Evolutionary conservation across 2,329 filamentous ascomycete species (phyloP).

Genomic region (Fusarium circinatum): DNA sequence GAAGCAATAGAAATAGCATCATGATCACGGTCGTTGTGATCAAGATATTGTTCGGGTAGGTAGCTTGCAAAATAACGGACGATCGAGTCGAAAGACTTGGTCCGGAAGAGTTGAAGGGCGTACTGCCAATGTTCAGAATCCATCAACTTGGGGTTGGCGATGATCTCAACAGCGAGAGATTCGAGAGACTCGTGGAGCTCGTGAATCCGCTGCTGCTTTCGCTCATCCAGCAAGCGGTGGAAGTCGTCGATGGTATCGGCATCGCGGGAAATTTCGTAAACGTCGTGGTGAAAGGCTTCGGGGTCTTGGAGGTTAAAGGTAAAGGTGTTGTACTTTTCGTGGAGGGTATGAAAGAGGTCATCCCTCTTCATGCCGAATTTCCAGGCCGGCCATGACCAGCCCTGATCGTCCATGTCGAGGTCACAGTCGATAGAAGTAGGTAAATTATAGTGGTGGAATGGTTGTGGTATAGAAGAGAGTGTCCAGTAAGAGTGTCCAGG

Average conservation of each 20-base stretch:
- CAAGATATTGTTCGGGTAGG: constrained; percentile 60
- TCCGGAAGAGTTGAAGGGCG: constrained; percentile 68
- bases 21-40: constrained; percentile 53
- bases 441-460: constrained; percentile 19
- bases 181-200: constrained; percentile 67
- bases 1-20: constrained; percentile 46
- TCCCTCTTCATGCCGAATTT: constrained; percentile 71
- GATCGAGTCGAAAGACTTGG: constrained; percentile 68
- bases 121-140: constrained; percentile 68
- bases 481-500: constrained; percentile 39
- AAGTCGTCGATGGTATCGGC: constrained; percentile 64
- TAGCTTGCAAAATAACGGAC: constrained; percentile 70
- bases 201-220: constrained; percentile 63
- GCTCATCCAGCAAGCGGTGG: constrained; percentile 62
- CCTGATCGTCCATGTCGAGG: constrained; percentile 64
- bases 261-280: constrained; percentile 65
- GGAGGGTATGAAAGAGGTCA: constrained; percentile 66
- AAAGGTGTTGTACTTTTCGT: constrained; percentile 70
- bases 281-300: constrained; percentile 70
- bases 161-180: constrained; percentile 69
- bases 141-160: constrained; percentile 68
- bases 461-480: constrained; percentile 23
- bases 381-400: constrained; percentile 67
- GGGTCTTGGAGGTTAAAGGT: constrained; percentile 66
- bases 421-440: constrained; percentile 57